Base-by-base conservation (phyloP, 768 basidiomycete species). In the Leucocoprinus birnbaumii region DNA sequence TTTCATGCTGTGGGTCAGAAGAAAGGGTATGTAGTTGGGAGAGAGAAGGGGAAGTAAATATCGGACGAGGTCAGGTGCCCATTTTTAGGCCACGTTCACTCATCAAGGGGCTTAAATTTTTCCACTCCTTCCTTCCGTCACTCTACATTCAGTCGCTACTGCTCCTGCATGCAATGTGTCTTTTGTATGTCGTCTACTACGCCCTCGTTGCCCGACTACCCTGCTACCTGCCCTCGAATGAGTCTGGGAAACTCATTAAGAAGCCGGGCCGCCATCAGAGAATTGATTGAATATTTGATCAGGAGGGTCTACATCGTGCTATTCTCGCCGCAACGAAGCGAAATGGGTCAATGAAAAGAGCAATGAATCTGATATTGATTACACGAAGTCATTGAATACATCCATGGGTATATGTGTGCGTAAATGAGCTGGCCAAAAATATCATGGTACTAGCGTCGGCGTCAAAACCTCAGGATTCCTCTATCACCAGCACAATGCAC, bases 1-100 rank as follows among this genome's bases (percentile, higher is more conserved):
- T 83, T 89, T 96, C 93, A 97, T 97, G 71, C 54, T 56, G 63
- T 62, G 63, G 66, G 61, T 44, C 48, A 48, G 42, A 48, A 31
- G 41, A 35, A 27, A 48, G 59, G 58, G 58, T 59, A 38, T 45
- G 60, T 58, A 41, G 53, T 55, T 56, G 59, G 31, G 57, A 66
- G 53, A 60, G 60, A 59, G 59, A 62, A 60, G 57, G 59, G 49
- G 59, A 60, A 56, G 57, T 61, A 57, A 61, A 61, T 59, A 51
- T 51, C 45, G 56, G 37, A 57, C 50, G 51, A 57, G n/a, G n/a
- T 57, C 35, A 41, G 37, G 38, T 53, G 27, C 56, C 62, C 63
- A 60, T 59, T 60, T 64, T 65, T 61, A 59, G 64, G 53, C 58
- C 62, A 66, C 63, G 61, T 66, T 66, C 52, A 52, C 56, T 58